Evolutionary conservation across 2,329 filamentous ascomycete genomes (phyloP).

Genomic region (Aspergillus sp.): DNA sequence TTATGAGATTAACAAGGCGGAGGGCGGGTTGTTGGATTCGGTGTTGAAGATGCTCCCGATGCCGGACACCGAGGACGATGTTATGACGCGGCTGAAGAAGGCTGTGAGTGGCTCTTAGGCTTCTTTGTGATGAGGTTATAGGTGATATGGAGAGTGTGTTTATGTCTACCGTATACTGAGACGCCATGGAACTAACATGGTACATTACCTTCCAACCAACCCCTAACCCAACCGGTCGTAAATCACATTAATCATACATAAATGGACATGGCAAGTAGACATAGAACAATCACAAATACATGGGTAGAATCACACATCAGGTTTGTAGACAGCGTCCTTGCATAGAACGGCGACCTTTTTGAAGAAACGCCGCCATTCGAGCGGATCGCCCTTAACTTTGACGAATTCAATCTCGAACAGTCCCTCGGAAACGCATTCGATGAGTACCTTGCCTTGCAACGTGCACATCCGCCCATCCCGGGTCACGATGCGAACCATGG

Average conservation of each 20-base stretch:
- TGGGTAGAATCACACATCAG: conserved; percentile 35
- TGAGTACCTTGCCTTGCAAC: conserved; percentile 44
- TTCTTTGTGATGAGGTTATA: too few species aligned
- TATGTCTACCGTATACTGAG: too few species aligned
- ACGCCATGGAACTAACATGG: too few species aligned
- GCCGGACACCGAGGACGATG: conserved; percentile 10
- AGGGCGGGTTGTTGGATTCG: conserved; percentile 16
- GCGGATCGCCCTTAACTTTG: conserved; percentile 90
- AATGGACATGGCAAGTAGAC: conserved; percentile 1
- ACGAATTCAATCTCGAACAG: conserved; percentile 85
- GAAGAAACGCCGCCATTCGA: conserved; percentile 96
- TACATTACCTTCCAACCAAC: neutral
- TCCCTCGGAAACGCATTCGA: conserved; percentile 52
- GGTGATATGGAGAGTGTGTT: too few species aligned
- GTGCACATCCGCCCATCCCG: conserved; percentile 53
- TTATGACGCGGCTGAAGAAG: conserved; percentile 8
- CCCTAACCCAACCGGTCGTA: conserved; percentile 5
- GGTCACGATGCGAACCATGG: conserved; percentile 70
- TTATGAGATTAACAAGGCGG: conserved; percentile 54
- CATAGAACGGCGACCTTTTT: conserved; percentile 90
- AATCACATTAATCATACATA: conserved; percentile 18
- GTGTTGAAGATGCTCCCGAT: conserved; percentile 8
- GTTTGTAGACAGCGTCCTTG: conserved; percentile 75
- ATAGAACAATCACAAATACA: conserved; percentile 2
- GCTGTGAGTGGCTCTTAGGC: neutral